Percentiles rank a stretch among this genome's conserved stretches.
phyloP scores from a whole-genome alignment of 2,329 filamentous ascomycete genomes.

The Trichophyton benhamiae region DNA sequence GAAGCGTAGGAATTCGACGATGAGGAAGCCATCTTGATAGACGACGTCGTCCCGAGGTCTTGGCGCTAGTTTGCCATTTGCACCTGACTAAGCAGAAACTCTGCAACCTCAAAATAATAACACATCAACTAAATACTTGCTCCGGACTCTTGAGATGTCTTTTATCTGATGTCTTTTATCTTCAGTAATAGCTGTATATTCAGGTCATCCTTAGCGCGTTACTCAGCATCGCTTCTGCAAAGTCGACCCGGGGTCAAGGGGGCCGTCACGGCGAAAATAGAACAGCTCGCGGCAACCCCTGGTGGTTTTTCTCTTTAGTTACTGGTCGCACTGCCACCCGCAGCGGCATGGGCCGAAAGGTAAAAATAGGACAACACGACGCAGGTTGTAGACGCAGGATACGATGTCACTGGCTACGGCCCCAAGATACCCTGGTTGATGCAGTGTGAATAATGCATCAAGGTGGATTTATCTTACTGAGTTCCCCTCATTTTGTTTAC shows the following conservation, averaged over 20 bases:
- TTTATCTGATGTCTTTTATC: neutral
- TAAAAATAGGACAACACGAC: neutral
- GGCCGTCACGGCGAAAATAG: neutral
- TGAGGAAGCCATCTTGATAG: neutral
- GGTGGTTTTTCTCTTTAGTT: neutral
- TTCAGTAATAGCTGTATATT: neutral
- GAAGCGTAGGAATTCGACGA: neutral
- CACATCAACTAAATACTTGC: no score
- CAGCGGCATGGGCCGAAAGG: constrained; percentile 3
- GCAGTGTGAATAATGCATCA: neutral
- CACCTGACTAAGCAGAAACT: neutral
- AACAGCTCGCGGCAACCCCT: neutral
- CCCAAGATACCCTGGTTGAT: neutral
- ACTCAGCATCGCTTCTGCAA: neutral
- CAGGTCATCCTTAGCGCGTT: neutral
- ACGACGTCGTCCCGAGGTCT: neutral
- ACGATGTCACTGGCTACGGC: neutral
- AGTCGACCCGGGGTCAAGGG: neutral
- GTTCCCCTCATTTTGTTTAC: neutral
- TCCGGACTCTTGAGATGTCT: neutral
- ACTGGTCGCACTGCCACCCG: constrained; percentile 1
- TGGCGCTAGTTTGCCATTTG: neutral
- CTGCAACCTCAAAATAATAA: no score
- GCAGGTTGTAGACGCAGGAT: neutral
- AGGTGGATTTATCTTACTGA: neutral